phyloP scores from a whole-genome alignment of 129 eudicot species.

The Arctium lappa region DNA sequence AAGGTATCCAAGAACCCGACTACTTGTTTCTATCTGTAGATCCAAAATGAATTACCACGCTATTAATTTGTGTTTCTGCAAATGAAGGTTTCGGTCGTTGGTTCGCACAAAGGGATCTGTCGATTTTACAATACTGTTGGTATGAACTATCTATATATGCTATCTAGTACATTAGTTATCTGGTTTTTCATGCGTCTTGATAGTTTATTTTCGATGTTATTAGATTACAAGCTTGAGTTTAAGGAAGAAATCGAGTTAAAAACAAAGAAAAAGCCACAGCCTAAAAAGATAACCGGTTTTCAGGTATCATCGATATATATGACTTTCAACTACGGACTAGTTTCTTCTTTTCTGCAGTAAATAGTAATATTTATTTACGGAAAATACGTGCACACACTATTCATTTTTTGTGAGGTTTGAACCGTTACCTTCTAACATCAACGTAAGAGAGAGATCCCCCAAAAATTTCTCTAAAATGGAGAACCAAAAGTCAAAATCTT shows the following conservation, averaged over 20 bases:
- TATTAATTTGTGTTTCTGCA: not conserved
- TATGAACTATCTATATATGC: constrained; percentile 15
- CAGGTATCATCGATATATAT: constrained; percentile 41
- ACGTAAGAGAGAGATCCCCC: too few relatives aligned
- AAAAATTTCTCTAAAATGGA: too few relatives aligned
- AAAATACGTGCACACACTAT: too few relatives aligned
- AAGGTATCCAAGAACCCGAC: constrained; percentile 21
- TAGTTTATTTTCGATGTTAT: constrained; percentile 13
- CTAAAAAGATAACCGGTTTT: constrained; percentile 76
- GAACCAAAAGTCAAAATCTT: too few relatives aligned
- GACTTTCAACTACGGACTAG: not conserved
- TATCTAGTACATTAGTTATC: too few relatives aligned
- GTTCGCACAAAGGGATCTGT: constrained; percentile 73
- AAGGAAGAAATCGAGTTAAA: constrained; percentile 50
- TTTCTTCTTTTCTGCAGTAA: not conserved
- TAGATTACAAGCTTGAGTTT: constrained; percentile 68
- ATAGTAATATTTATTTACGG: too few relatives aligned
- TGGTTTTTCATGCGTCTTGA: not conserved
- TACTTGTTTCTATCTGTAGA: not conserved
- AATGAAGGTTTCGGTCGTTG: constrained; percentile 72
- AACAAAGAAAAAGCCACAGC: constrained; percentile 65
- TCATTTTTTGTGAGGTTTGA: too few relatives aligned
- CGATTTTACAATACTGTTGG: constrained; percentile 61
- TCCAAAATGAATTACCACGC: not conserved
- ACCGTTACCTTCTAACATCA: too few relatives aligned